These are phyloP conservation scores for Trypanosoma vivax DNA, from an alignment of 208 protist species.

Conservation along the genomic window DNA sequence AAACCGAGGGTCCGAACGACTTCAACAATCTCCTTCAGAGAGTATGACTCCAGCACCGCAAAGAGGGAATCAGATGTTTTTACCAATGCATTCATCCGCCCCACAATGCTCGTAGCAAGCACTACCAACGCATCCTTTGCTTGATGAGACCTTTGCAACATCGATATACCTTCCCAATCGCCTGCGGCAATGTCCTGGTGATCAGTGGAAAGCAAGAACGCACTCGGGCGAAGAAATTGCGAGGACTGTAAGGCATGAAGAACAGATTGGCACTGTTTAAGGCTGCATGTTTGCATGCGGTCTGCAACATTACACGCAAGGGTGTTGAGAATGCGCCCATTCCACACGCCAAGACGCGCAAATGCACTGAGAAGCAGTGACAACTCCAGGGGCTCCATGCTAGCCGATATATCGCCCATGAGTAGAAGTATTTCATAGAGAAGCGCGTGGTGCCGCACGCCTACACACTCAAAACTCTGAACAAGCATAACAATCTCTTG, in stretches of 20 bases:
- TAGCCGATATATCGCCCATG: constrained; percentile 27
- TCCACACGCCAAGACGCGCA: constrained; percentile 63
- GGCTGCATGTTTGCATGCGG: constrained; percentile 25
- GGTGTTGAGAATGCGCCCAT: constrained; percentile 46
- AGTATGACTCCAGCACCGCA: constrained; percentile 22
- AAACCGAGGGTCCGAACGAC: constrained; percentile 38
- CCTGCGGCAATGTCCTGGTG: not conserved
- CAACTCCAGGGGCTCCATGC: constrained; percentile 61
- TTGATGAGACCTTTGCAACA: constrained; percentile 2
- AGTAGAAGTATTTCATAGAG: constrained; percentile 57
- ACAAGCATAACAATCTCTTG: constrained; percentile 78
- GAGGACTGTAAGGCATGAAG: constrained; percentile 58
- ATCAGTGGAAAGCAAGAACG: constrained; percentile 23
- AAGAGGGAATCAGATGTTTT: constrained; percentile 17
- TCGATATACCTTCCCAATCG: constrained; percentile 15
- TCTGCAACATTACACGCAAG: constrained; percentile 29
- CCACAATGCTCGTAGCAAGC: constrained; percentile 32
- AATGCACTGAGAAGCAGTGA: constrained; percentile 64
- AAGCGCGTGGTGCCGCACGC: constrained; percentile 26
- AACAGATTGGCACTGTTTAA: constrained; percentile 60
- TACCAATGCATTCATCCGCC: constrained; percentile 47
- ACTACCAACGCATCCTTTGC: constrained; percentile 7
- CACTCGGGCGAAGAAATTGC: constrained; percentile 35
- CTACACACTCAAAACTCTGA: constrained; percentile 54
- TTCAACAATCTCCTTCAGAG: constrained; percentile 35